A percentile compares a stretch with the other conserved stretches of the same genome.
Evolutionary conservation across 2,329 filamentous ascomycete genomes (phyloP).

Genomic region (Paraphaeosphaeria sporulosa): DNA sequence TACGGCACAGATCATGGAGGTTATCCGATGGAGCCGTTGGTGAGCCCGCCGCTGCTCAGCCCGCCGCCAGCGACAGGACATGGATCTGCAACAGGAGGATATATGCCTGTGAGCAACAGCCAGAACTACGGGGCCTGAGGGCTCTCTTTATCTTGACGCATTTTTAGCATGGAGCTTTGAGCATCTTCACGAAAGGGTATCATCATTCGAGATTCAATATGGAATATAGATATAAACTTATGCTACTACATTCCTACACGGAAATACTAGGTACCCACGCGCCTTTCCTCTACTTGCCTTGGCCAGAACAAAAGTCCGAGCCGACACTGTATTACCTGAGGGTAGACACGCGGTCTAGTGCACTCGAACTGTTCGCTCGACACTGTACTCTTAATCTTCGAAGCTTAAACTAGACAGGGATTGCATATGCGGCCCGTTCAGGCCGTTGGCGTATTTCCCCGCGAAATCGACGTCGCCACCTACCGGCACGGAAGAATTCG

Average conservation of each 20-base stretch:
- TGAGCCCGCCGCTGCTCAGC: slow-evolving; percentile 27
- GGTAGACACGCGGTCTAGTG: too few relatives aligned
- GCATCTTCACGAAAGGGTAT: not conserved
- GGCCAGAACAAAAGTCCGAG: too few relatives aligned
- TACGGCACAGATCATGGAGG: slow-evolving; percentile 17
- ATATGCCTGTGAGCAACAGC: slow-evolving; percentile 28
- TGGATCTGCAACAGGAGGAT: slow-evolving; percentile 20
- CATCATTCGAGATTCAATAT: not conserved
- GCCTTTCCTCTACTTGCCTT: not conserved
- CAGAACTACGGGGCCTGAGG: slow-evolving; percentile 27
- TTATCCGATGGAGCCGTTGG: slow-evolving; percentile 29
- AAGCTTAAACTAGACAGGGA: not conserved
- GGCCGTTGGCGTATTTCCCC: slow-evolving; percentile 6
- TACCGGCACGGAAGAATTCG: slow-evolving; percentile 16
- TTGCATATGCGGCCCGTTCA: slow-evolving; percentile 12
- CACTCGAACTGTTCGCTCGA: too few relatives aligned
- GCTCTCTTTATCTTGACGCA: not conserved
- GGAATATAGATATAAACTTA: not conserved
- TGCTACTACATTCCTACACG: not conserved
- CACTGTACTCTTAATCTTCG: not conserved
- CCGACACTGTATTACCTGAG: too few relatives aligned
- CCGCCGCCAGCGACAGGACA: slow-evolving; percentile 16
- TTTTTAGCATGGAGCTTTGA: slow-evolving; percentile 6
- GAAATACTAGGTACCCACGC: not conserved
- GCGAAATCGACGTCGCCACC: not conserved